Base-by-base conservation (phyloP, 179 eudicot genomes). In the Spinacia oleracea region DNA sequence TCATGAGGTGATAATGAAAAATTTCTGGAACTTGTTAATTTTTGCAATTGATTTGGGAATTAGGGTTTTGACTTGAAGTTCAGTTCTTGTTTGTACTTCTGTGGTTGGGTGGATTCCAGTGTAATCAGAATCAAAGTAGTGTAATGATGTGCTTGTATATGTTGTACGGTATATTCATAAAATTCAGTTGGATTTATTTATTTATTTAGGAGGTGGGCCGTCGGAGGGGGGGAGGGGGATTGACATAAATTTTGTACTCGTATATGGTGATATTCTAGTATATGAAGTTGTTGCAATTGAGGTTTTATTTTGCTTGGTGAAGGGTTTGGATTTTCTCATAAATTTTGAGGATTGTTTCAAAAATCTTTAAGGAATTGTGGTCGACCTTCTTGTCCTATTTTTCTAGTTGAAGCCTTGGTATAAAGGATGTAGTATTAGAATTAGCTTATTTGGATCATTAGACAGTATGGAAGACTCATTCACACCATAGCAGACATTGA, bases 11-110 rank as follows among this genome's bases (percentile, higher is more conserved):
- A 40, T 7, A 7, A 40, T 42, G 60, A 58, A 20, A 53, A 66
- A 58, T 56, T n/a, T 74, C 2, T 20, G 34, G 34, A 53, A 34
- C 5, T 32, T 53, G 21, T 42, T 40, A 15, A 4, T 5, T 42
- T 34, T 79, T 72, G 81, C 21, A 63, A 25, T 51, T 79, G 66
- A 51, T 38, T 74, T 11, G 11, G 35, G 48, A 29, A 55, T 43
- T 74, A 67, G 82, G 82, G 67, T 80, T 74, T 42, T 31, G 48
- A 21, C 0, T 14, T 23, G 21, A 38, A 46, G 7, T 53, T 16
- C n/a, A n/a, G n/a, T n/a, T 18, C 23, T 53, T 16, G 9, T 11
- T 18, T 53, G n/a, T 23, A n/a, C 31, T 77, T 23, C 23, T 65
- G 27, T 21, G 10, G 46, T 38, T 65, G n/a, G n/a, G n/a, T n/a